phyloP scores from a whole-genome alignment of 768 basidiomycete species.

The Plicaturopsis crispa region DNA sequence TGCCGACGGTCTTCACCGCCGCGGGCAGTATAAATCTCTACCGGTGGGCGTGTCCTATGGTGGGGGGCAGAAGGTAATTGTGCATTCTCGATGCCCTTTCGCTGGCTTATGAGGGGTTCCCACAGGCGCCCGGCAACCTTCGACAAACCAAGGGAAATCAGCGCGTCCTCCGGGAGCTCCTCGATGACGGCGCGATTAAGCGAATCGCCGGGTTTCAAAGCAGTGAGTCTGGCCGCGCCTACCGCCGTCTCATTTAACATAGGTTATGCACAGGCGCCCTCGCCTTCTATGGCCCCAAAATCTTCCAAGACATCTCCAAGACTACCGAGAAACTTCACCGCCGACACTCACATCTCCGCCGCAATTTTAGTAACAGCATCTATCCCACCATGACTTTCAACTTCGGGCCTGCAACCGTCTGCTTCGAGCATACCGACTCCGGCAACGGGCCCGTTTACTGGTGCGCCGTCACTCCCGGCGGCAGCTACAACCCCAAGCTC shows the following conservation, averaged over 20 bases:
- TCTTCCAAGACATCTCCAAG: not conserved
- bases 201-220: constrained; percentile 5
- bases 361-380: constrained; percentile 1
- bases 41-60: constrained; percentile 10
- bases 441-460: not conserved
- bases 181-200: not conserved
- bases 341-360: not conserved
- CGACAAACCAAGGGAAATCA: not conserved
- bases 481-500: not conserved
- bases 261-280: not conserved
- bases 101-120: no score
- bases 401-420: not conserved
- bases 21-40: constrained; percentile 7
- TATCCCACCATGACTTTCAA: constrained; percentile 2
- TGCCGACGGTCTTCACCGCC: not conserved
- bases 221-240: not conserved
- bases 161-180: not conserved
- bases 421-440: not conserved
- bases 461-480: not conserved
- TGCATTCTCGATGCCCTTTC: not conserved
- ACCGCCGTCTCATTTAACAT: not conserved
- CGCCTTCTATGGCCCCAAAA: no score
- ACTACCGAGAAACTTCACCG: not conserved
- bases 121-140: not conserved
- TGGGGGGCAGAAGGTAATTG: constrained; percentile 10